A percentile compares a stretch with the other conserved stretches of the same genome.
Conservation (phyloP, 306 rosid species). For the Quercus variabilis region DNA sequence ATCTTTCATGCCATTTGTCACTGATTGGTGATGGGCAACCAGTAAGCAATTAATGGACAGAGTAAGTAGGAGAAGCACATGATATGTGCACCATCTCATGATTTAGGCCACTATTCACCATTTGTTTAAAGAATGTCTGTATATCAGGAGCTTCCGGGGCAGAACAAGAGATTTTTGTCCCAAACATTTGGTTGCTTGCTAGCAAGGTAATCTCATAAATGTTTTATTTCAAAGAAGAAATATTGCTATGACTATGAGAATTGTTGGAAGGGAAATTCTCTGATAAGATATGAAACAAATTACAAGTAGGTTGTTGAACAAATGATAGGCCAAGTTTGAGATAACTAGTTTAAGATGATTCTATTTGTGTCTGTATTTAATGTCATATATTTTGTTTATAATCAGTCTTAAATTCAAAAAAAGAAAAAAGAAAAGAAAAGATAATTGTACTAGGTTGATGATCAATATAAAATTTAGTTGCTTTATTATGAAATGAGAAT, state of each 20-base stretch:
- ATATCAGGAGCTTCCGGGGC: neutral
- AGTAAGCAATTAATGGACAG: constrained; percentile 16
- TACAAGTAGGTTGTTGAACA: neutral
- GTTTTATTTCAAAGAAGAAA: neutral
- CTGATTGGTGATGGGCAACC: constrained; percentile 28
- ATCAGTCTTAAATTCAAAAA: too few relatives aligned
- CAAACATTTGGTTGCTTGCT: too few relatives aligned
- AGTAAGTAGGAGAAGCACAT: constrained; percentile 26
- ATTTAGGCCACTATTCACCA: constrained; percentile 28
- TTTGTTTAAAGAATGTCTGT: neutral
- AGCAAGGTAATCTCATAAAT: too few relatives aligned
- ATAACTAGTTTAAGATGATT: neutral
- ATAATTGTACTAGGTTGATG: too few relatives aligned
- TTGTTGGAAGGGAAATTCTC: neutral
- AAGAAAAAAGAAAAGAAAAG: too few relatives aligned
- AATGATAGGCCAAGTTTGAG: neutral
- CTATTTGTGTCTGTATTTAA: too few relatives aligned
- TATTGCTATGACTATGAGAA: neutral
- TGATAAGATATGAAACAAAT: neutral
- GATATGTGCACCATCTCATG: constrained; percentile 37
- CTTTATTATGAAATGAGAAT: too few relatives aligned
- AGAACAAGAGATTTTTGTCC: neutral
- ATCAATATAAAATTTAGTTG: neutral
- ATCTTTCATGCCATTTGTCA: constrained; percentile 8
- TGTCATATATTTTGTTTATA: too few relatives aligned